Evolutionary conservation across 768 basidiomycete genomes (phyloP), one percentile per base, ranked within the genome.

Genomic region (Sarcodon sp.): DNA sequence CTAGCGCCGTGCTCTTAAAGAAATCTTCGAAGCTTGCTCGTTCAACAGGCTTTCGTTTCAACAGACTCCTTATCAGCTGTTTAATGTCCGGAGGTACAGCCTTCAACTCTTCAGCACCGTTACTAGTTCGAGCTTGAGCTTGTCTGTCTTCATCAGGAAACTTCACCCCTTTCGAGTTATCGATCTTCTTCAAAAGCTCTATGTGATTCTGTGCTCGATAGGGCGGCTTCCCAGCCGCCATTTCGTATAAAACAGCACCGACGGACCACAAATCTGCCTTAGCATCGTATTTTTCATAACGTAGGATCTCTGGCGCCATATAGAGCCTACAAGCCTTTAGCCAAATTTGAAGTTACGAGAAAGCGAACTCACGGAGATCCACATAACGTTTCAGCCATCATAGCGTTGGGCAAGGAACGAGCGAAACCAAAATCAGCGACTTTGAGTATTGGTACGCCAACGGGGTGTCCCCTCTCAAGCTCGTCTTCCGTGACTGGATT

Each of bases 381-480:
- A 61, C 96, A 99, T 1, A 99, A 70, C 4, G 96, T 99, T 65
- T 98, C 96, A 13, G 94, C 96, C 79, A 98, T 79, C 76, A 90
- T 86, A 6, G 88, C 80, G 33, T 83, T 87, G 0, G 93, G 92
- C 1, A 99, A 69, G 16, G 83, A 87, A 13, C 96, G 78, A 0
- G 96, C 96, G 58, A 99, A 99, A 0, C 96, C 96, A 61, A 99
- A 99, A 64, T 98, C 96, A 12, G 96, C 96, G 1, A 98, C 82
- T 65, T 98, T 97, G 56, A 99, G 79, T 18, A 98, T 79, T 1
- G 96, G 96, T 2, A 97, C 85, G 6, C 94, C 92, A 1, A 86
- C 63, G 0, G 92, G 91, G 64, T 97, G 91, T 1, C 93, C 91
- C 38, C 83, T 75, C 0, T 76, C 76, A n/a, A 90, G 66, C 57